A percentile compares a stretch with the other conserved stretches of the same genome.
phyloP scores from a whole-genome alignment of 1,284 basidiomycete genomes.

The Cutaneotrichosporon sp. region DNA sequence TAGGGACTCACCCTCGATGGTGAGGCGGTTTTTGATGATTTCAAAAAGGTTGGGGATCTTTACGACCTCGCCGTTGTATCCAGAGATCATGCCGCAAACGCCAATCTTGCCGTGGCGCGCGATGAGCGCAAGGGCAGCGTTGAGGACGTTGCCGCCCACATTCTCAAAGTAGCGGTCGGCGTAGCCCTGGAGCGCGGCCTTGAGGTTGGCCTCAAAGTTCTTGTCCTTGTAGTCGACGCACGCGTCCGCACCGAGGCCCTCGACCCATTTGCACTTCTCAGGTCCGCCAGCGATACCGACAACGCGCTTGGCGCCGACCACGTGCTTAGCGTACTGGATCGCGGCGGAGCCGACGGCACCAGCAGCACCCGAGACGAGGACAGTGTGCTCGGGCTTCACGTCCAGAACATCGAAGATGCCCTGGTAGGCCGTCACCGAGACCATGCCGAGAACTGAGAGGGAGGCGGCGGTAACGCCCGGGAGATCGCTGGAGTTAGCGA shows the following conservation, averaged over 20 bases:
- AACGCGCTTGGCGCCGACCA: slow-evolving; percentile 50
- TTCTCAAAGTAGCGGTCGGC: slow-evolving; percentile 47
- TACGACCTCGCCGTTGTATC: slow-evolving; percentile 13
- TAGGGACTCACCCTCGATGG: slow-evolving; percentile 41
- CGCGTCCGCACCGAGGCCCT: slow-evolving; percentile 51
- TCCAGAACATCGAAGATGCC: slow-evolving; percentile 43
- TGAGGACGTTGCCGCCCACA: slow-evolving; percentile 49
- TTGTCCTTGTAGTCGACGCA: slow-evolving; percentile 53
- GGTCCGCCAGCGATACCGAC: slow-evolving; percentile 53
- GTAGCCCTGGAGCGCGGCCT: slow-evolving; percentile 33
- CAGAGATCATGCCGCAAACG: slow-evolving; percentile 46
- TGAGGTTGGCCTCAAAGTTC: slow-evolving; percentile 27
- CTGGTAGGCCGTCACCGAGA: slow-evolving; percentile 38
- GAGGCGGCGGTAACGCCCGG: slow-evolving; percentile 19
- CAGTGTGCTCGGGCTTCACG: slow-evolving; percentile 42
- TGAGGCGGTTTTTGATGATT: slow-evolving; percentile 48
- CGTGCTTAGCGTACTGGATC: slow-evolving; percentile 45
- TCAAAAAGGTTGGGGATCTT: slow-evolving; percentile 30
- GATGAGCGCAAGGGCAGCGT: slow-evolving; percentile 39
- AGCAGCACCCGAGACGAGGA: slow-evolving; percentile 32
- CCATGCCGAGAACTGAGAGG: slow-evolving; percentile 34
- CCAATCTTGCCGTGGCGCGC: slow-evolving; percentile 49
- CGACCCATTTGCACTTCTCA: slow-evolving; percentile 52
- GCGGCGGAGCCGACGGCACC: slow-evolving; percentile 37
- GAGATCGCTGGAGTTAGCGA: slow-evolving; percentile 8